Evolutionary conservation across 2,329 filamentous ascomycete species (phyloP).

Genomic region (Eurotiales sp.): DNA sequence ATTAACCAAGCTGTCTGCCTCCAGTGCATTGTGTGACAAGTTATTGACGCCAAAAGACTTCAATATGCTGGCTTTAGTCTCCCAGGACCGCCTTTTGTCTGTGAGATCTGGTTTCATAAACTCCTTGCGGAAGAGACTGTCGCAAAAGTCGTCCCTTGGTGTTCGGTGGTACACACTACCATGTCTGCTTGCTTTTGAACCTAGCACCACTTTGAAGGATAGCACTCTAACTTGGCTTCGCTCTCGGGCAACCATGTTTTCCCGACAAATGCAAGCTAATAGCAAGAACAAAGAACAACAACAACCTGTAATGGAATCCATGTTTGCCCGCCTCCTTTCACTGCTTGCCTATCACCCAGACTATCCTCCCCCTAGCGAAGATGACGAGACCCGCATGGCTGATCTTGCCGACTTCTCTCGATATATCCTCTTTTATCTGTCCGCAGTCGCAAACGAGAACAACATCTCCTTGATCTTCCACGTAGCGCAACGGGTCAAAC

Average conservation of each 20-base stretch:
- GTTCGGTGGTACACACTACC: conserved; percentile 85
- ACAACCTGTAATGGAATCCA: conserved; percentile 69
- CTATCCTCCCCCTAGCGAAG: conserved; percentile 51
- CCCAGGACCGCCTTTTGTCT: conserved; percentile 70
- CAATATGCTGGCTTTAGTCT: conserved; percentile 73
- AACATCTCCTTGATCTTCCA: conserved; percentile 88
- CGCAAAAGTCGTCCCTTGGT: conserved; percentile 63
- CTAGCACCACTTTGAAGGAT: conserved; percentile 66
- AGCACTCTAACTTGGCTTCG: conserved; percentile 84
- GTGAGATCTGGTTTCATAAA: conserved; percentile 77
- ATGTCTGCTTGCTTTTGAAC: conserved; percentile 90
- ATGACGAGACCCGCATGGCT: conserved; percentile 47
- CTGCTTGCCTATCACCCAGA: conserved; percentile 92
- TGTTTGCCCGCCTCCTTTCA: conserved; percentile 78
- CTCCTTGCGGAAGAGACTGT: conserved; percentile 71
- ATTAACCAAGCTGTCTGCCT: conserved; percentile 76
- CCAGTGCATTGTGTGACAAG: conserved; percentile 68
- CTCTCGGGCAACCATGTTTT: conserved; percentile 68
- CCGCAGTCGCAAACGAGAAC: conserved; percentile 74
- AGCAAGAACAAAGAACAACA: conserved; percentile 45
- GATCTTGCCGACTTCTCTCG: conserved; percentile 73
- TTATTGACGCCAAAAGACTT: conserved; percentile 70
- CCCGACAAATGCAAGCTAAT: conserved; percentile 39
- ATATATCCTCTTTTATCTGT: conserved; percentile 88
- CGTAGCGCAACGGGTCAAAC: conserved; percentile 88